Evolutionary conservation across 352 stramenopile genomes (phyloP), one percentile per base, ranked within the genome.

Genomic region (Globisporangium nunn): DNA sequence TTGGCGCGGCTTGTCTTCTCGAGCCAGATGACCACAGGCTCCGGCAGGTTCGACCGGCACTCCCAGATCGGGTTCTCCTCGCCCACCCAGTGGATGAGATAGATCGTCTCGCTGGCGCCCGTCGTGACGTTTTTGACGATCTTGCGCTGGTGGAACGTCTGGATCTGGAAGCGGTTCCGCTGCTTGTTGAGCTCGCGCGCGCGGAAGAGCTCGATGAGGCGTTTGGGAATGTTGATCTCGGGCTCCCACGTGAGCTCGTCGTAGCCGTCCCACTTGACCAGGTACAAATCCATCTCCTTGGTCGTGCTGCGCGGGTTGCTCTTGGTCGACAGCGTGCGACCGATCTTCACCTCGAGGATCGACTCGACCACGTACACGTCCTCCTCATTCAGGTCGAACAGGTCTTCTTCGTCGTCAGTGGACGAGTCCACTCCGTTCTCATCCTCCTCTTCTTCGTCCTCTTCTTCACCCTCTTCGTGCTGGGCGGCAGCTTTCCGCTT

Each of bases 231-330:
- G 52, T 91, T 89, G 7, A 67, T 54, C 12, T 85, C 73, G 0
- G 81, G 78, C 45, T 91, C 81, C 81, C 81, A 91, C 30, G 81
- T 91, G 6, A 91, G 65, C 57, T 91, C 81, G 37, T 91, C 64
- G 64, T 89, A 91, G 40, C 73, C 72, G 52, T 87, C 78, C 81
- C 81, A 91, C 47, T 91, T 91, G 37, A 89, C 78, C 7, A 91
- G 70, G 47, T 81, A 89, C 43, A 87, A 59, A 54, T 90, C 80
- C 7, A 68, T 63, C 49, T 90, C 80, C 55, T 90, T 90, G 1
- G 65, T 72, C 35, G 67, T 64, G 28, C 59, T 62, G 17, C 60
- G 68, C 33, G 50, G 18, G 37, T 48, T 60, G 2, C 67, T 74
- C 30, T 77, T 40, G 23, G 37, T 35, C 39, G 55, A 15, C 23